Conservation (phyloP, 345 rosid genomes). For the Murraya paniculata region DNA sequence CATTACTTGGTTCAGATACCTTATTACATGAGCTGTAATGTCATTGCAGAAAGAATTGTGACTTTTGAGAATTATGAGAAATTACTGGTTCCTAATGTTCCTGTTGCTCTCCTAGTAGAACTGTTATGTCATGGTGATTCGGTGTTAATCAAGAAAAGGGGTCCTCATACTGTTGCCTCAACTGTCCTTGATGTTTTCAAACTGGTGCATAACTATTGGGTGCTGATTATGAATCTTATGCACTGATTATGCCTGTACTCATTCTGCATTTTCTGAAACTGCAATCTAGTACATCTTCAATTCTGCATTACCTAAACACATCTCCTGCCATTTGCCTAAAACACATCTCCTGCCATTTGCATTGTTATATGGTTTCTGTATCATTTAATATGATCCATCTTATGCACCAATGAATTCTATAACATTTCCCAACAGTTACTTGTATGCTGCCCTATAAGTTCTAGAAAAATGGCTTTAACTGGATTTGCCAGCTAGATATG, state of each 20-base stretch:
- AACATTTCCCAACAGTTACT: neutral
- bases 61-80: neutral
- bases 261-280: conserved; percentile 1
- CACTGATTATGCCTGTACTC: neutral
- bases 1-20: too few relatives aligned
- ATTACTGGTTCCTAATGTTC: neutral
- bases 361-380: neutral
- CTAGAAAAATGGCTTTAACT: neutral
- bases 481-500: neutral
- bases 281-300: neutral
- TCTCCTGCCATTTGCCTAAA: too few relatives aligned
- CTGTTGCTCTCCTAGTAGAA: conserved; percentile 66
- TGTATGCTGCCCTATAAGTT: neutral
- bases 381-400: neutral
- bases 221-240: neutral
- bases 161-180: conserved; percentile 74
- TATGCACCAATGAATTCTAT: too few relatives aligned
- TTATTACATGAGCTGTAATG: neutral
- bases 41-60: neutral
- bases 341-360: neutral
- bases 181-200: conserved; percentile 86
- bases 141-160: too few relatives aligned
- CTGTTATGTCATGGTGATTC: conserved; percentile 98
- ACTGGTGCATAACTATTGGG: conserved; percentile 47
- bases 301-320: neutral